Conservation (phyloP, 805 yeast species). For the Pichia occidentalis region DNA sequence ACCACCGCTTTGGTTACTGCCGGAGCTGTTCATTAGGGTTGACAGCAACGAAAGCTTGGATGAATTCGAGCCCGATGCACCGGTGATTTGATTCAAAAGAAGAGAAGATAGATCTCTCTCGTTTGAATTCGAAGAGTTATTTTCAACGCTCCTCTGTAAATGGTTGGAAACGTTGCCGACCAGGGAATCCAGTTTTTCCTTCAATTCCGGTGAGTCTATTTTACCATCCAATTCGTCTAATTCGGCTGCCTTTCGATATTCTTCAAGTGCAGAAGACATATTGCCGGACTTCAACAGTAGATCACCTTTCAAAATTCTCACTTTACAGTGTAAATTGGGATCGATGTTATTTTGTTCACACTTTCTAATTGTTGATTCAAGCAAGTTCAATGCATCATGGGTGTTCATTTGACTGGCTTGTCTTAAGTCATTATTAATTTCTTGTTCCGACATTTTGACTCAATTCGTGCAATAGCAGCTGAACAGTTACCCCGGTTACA, state of each 20-base stretch:
- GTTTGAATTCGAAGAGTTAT: constrained; percentile 20
- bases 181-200: constrained; percentile 22
- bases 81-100: constrained; percentile 23
- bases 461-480: too few species aligned
- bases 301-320: constrained; percentile 31
- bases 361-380: constrained; percentile 2
- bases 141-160: constrained; percentile 21
- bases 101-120: constrained; percentile 27
- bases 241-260: constrained; percentile 26
- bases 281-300: constrained; percentile 21
- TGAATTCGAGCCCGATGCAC: constrained; percentile 23
- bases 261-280: constrained; percentile 22
- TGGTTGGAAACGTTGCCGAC: constrained; percentile 19
- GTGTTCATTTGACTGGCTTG: constrained; percentile 15
- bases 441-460: constrained; percentile 9
- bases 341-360: constrained; percentile 21
- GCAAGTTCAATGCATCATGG: constrained; percentile 6
- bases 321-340: constrained; percentile 23
- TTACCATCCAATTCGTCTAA: constrained; percentile 30
- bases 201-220: constrained; percentile 27
- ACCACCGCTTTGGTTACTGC: constrained; percentile 12
- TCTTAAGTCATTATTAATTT: constrained; percentile 20
- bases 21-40: constrained; percentile 16
- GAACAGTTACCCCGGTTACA: too few species aligned
- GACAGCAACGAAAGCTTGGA: constrained; percentile 24